Conservation (phyloP, 1,139 yeast genomes). For the Lodderomyces theae region DNA sequence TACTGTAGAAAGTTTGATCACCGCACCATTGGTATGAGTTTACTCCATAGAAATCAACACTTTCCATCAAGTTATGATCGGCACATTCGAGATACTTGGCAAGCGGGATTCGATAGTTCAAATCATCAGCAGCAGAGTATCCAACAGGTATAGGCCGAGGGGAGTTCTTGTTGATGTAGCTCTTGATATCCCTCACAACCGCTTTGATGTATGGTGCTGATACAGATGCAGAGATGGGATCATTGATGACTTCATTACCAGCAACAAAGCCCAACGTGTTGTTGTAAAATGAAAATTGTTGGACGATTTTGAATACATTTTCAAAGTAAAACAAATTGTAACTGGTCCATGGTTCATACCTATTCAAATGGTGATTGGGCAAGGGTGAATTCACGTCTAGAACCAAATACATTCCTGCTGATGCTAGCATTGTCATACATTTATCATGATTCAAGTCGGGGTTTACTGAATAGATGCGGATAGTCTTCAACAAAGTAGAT, state of each 20-base stretch:
- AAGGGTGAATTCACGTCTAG: slow-evolving; percentile 90
- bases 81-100: slow-evolving; percentile 82
- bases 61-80: slow-evolving; percentile 51
- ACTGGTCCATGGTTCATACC: slow-evolving; percentile 87
- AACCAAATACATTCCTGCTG: slow-evolving; percentile 87
- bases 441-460: slow-evolving; percentile 81
- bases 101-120: slow-evolving; percentile 67
- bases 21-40: slow-evolving; percentile 99
- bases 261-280: slow-evolving; percentile 92
- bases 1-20: slow-evolving; percentile 69
- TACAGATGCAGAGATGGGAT: slow-evolving; percentile 64
- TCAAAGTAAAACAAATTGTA: slow-evolving; percentile 67
- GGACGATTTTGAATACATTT: slow-evolving; percentile 76
- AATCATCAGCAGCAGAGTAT: slow-evolving; percentile 92
- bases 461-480: slow-evolving; percentile 83
- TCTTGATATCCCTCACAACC: slow-evolving; percentile 74
- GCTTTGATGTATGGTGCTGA: slow-evolving; percentile 77
- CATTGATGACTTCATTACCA: slow-evolving; percentile 90
- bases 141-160: slow-evolving; percentile 83
- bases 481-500: too few species aligned
- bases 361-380: slow-evolving; percentile 70
- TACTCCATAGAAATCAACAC: slow-evolving; percentile 91
- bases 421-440: slow-evolving; percentile 88
- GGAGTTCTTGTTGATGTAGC: slow-evolving; percentile 56
- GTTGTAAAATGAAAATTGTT: slow-evolving; percentile 79